Conservation (phyloP, 805 yeast genomes). For the Wickerhamomyces chaumierensis region DNA sequence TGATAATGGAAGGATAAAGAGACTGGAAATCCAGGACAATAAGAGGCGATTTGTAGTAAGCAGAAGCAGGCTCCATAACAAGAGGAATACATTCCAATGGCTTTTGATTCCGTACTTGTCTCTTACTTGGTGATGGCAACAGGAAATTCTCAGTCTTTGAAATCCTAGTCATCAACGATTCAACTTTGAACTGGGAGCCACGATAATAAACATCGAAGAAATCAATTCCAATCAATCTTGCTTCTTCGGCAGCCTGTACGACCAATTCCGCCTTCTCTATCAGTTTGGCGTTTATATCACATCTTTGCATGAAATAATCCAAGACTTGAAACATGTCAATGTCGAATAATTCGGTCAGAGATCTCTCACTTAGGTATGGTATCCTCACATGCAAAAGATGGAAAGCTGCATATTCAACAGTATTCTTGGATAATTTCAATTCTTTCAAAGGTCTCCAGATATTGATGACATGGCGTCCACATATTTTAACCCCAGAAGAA, state of each 20-base stretch:
- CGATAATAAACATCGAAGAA: conserved; percentile 78
- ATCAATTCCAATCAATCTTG: conserved; percentile 80
- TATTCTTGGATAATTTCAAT: conserved; percentile 50
- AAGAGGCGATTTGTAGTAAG: conserved; percentile 78
- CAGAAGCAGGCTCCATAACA: conserved; percentile 85
- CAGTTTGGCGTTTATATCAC: conserved; percentile 27
- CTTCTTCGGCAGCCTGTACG: conserved; percentile 66
- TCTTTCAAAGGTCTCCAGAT: conserved; percentile 76
- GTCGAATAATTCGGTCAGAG: conserved; percentile 38
- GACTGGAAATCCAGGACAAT: conserved; percentile 91
- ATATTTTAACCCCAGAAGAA: conserved; percentile 53
- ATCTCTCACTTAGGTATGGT: conserved; percentile 45
- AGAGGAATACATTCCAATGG: conserved; percentile 83
- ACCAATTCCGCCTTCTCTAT: conserved; percentile 52
- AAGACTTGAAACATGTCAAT: conserved; percentile 24
- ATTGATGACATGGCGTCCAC: conserved; percentile 79
- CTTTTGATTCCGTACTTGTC: conserved; percentile 73
- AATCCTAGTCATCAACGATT: conserved; percentile 65
- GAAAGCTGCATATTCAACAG: conserved; percentile 65
- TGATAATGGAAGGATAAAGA: conserved; percentile 82
- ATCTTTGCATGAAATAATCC: conserved; percentile 34
- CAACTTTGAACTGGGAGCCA: conserved; percentile 93
- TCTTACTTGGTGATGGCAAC: conserved; percentile 66
- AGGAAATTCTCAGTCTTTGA: conserved; percentile 68
- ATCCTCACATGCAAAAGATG: conserved; percentile 56